These are phyloP conservation scores for Russula vinacea DNA, from an alignment of 768 basidiomycete species.

Conservation along the genomic window DNA sequence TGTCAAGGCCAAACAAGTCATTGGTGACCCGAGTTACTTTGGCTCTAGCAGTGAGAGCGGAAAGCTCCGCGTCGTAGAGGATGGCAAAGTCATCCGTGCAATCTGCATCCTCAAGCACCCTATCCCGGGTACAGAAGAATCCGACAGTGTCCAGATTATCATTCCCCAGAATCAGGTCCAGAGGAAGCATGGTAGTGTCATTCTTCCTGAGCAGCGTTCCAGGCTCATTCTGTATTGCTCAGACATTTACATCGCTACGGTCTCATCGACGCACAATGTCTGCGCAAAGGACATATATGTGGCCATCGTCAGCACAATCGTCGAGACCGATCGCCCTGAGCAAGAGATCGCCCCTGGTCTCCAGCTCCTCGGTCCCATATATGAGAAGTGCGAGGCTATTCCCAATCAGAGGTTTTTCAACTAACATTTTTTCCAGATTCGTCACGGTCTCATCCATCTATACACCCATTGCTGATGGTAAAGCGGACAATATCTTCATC, in stretches of 20 bases:
- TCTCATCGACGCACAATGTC: constrained; percentile 96
- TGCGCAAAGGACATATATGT: constrained; percentile 94
- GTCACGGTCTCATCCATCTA: constrained; percentile 85
- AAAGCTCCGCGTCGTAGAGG: constrained; percentile 85
- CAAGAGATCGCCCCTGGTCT: constrained; percentile 90
- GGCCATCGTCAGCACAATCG: constrained; percentile 97
- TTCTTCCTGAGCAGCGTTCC: constrained; percentile 1
- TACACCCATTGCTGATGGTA: constrained; percentile 79
- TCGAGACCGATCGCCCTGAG: constrained; percentile 92
- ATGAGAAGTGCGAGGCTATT: constrained; percentile 73
- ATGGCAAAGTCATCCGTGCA: constrained; percentile 91
- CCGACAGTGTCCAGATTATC: constrained; percentile 95
- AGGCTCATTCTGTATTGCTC: constrained; percentile 20
- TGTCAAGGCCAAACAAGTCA: constrained; percentile 95
- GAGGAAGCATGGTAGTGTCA: constrained; percentile 76
- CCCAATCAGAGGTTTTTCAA: not conserved
- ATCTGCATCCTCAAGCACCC: constrained; percentile 99
- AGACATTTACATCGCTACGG: constrained; percentile 99
- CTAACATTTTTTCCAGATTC: constrained; percentile 54
- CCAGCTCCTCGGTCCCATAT: constrained; percentile 84
- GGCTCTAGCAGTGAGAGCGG: constrained; percentile 70
- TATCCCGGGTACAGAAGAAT: constrained; percentile 94
- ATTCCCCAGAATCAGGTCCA: constrained; percentile 98
- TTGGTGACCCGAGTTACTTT: constrained; percentile 98
- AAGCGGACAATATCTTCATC: constrained; percentile 89